Base-by-base conservation (phyloP, 305 asterid species). In the Ajuga reptans region DNA sequence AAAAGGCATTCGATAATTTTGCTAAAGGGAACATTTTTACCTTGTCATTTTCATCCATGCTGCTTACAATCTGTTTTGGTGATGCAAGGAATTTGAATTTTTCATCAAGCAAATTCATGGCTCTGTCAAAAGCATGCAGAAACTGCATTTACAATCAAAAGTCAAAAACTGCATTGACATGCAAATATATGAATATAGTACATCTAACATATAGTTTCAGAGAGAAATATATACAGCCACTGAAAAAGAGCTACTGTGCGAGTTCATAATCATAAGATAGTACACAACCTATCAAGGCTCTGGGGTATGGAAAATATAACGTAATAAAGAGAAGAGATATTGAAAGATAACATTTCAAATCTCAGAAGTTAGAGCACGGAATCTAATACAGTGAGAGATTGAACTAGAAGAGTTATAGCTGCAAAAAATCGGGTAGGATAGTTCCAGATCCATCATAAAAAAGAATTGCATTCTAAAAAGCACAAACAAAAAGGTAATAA, bases 81-180 rank as follows among this genome's bases (percentile, higher is more conserved):
- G 96, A 87, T 6, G 96, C 79, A 58, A 93, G 95, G 83, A 93
- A 86, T 14, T 82, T 73, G 53, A 80, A 84, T 9, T 85, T 82
- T 49, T 91, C 96, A 69, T 93, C 99, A 45, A 91, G 92, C 72
- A 58, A 78, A 78, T 93, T 91, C 99, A 93, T 93, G 77, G 96
- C 96, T 74, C 81, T 78, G 83, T 93, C 88, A 77, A 91, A 93
- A 68, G 92, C 95, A 81, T 91, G 91, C 93, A 91, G 82, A 84
- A 86, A 84, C 99, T 93, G 95, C 97, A 89, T 74, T 68, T 73
- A 71, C 74, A 36, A 75, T 59, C 70, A 68, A 53, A 65, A 65
- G 68, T 42, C 72, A 4, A 62, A 42, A 49, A 69, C 36, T 45
- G 55, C 59, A 64, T 58, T 50, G 37, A 66, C 64, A 71, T 57